Evolutionary conservation across 768 basidiomycete species (phyloP).

Genomic region (Postia placenta): DNA sequence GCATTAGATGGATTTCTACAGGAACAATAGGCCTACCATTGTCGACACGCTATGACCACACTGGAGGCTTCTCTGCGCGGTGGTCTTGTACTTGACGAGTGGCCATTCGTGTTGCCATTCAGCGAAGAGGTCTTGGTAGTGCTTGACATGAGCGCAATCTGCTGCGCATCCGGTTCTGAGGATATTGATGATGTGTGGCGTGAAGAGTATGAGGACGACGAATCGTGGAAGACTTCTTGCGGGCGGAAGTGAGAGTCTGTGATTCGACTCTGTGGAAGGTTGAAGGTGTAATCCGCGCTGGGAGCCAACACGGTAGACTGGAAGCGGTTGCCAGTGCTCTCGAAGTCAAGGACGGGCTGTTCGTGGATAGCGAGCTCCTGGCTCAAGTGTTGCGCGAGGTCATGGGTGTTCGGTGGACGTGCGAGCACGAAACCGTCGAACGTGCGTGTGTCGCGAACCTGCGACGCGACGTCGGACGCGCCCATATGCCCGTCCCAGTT

Average conservation of each 20-base stretch:
- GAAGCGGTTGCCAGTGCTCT: slow-evolving; percentile 13
- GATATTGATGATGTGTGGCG: slow-evolving; percentile 17
- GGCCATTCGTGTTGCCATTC: slow-evolving; percentile 17
- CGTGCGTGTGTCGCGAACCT: slow-evolving; percentile 22
- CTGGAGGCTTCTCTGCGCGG: slow-evolving; percentile 35
- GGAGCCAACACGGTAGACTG: slow-evolving; percentile 18
- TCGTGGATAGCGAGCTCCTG: slow-evolving; percentile 18
- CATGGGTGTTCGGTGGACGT: slow-evolving; percentile 18
- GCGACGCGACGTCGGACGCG: slow-evolving; percentile 16
- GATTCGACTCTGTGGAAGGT: slow-evolving; percentile 22
- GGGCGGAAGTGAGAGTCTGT: slow-evolving; percentile 19
- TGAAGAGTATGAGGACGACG: slow-evolving; percentile 12
- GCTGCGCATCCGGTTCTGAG: slow-evolving; percentile 14
- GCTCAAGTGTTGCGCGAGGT: slow-evolving; percentile 15
- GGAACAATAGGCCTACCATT: slow-evolving; percentile 47
- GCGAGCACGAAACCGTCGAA: slow-evolving; percentile 22
- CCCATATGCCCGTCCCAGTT: slow-evolving; percentile 15
- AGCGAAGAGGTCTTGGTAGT: slow-evolving; percentile 13
- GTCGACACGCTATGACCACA: slow-evolving; percentile 79
- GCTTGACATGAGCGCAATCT: slow-evolving; percentile 11
- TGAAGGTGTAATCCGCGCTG: slow-evolving; percentile 20
- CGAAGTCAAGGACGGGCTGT: slow-evolving; percentile 20
- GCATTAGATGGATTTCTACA: neutral
- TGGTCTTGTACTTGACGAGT: slow-evolving; percentile 8
- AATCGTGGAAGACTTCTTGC: slow-evolving; percentile 19